These are phyloP conservation scores for Eucalyptus guilfoylei DNA, from an alignment of 345 rosid species.

Conservation along the genomic window DNA sequence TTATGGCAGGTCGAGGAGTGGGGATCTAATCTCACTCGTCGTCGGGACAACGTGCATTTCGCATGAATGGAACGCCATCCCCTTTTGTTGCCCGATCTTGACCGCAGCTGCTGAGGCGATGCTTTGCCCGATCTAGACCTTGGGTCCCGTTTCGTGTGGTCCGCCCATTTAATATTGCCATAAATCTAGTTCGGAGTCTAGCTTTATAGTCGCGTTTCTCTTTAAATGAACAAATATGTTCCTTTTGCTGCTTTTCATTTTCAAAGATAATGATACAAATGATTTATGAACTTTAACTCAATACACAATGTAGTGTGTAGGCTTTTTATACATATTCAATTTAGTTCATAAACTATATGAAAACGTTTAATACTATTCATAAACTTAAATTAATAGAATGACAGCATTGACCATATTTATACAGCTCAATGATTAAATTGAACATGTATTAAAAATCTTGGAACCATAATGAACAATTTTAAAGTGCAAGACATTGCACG, in stretches of 20 bases:
- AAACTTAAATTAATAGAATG: background rate
- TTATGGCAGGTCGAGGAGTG: background rate
- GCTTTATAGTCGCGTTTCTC: background rate
- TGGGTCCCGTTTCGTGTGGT: background rate
- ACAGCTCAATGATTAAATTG: too few relatives aligned
- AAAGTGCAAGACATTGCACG: background rate
- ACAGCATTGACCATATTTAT: rapidly evolving
- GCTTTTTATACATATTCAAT: too few relatives aligned
- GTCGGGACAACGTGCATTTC: background rate
- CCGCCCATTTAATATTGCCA: background rate
- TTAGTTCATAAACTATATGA: rapidly evolving
- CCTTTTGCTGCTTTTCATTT: background rate
- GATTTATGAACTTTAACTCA: rapidly evolving
- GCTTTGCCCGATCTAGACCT: background rate
- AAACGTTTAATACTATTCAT: too few relatives aligned
- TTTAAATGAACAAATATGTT: background rate
- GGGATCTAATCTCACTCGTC: background rate
- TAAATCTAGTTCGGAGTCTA: background rate
- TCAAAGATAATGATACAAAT: rapidly evolving
- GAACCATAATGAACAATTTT: too few relatives aligned
- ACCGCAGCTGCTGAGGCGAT: background rate
- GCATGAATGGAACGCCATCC: background rate
- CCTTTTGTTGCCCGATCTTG: background rate
- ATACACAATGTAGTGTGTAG: rapidly evolving
- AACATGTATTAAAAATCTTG: too few relatives aligned